A percentile compares a stretch with the other conserved stretches of the same genome.
Evolutionary conservation across 169 alveolate genomes (phyloP).

Genomic region (Perkinsus marinus): DNA sequence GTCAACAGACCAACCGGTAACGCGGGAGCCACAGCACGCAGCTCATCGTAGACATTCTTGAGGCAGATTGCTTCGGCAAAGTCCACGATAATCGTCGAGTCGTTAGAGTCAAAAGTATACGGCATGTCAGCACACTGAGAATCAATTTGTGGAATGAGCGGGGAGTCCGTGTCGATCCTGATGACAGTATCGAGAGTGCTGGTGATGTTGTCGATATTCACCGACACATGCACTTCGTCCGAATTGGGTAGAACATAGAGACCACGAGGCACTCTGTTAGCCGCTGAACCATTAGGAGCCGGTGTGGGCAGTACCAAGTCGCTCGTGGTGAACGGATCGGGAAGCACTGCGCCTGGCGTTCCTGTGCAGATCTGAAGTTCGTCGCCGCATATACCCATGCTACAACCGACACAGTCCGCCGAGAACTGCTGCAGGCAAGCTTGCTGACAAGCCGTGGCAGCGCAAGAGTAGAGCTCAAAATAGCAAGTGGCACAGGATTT

Average conservation of each 20-base stretch:
- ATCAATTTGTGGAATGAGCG: neutral
- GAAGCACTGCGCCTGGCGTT: neutral
- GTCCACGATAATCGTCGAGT: neutral
- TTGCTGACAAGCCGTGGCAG: neutral
- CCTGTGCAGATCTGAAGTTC: neutral
- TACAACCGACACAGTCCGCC: neutral
- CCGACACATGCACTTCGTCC: neutral
- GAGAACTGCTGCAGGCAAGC: neutral
- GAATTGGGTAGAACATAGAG: neutral
- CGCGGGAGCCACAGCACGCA: neutral
- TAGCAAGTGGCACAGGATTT: neutral
- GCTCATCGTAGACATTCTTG: neutral
- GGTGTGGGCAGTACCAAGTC: neutral
- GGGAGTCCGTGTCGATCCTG: neutral
- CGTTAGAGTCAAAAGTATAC: neutral
- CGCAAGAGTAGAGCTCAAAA: neutral
- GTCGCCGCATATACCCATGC: neutral
- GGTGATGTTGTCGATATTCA: neutral
- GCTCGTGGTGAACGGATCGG: neutral
- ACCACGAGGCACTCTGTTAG: neutral
- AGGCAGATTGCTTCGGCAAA: neutral
- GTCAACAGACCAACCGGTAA: neutral
- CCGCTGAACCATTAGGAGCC: neutral
- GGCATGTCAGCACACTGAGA: neutral
- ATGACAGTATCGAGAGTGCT: neutral